Conservation (phyloP, 257 asterid genomes). For the Solanum appendiculatum region DNA sequence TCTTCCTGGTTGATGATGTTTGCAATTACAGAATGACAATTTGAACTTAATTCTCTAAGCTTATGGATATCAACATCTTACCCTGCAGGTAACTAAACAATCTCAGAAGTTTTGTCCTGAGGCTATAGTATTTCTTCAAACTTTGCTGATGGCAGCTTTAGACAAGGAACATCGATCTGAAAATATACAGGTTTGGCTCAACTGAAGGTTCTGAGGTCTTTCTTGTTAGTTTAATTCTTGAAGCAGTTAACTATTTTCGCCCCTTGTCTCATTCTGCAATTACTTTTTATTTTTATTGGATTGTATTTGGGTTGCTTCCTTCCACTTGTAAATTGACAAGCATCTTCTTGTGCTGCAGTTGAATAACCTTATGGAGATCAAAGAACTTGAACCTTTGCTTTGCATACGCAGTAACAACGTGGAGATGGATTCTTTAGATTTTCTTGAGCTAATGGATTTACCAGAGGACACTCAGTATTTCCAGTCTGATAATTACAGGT, state of each 20-base stretch:
- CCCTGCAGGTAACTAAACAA: conserved; percentile 48
- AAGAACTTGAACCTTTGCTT: conserved; percentile 50
- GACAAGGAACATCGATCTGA: conserved; percentile 23
- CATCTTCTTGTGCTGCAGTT: conserved; percentile 39
- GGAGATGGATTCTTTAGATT: conserved; percentile 44
- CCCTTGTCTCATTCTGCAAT: neutral
- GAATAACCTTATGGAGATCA: conserved; percentile 69
- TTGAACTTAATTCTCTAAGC: neutral
- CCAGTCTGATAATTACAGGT: conserved; percentile 68
- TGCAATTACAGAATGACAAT: neutral
- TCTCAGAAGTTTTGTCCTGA: conserved; percentile 76
- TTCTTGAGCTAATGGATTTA: conserved; percentile 52
- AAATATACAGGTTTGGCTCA: conserved; percentile 59
- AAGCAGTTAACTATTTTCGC: neutral
- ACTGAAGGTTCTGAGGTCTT: neutral
- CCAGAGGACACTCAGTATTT: conserved; percentile 76
- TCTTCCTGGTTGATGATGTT: neutral
- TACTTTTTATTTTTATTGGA: neutral
- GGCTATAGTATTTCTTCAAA: conserved; percentile 62
- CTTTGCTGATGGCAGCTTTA: conserved; percentile 63
- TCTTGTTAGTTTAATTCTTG: neutral
- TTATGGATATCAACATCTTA: neutral
- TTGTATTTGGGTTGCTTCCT: neutral
- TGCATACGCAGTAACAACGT: conserved; percentile 35
- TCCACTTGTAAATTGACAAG: neutral